phyloP scores from a whole-genome alignment of 768 basidiomycete genomes.

The Gymnopilus dilepis region DNA sequence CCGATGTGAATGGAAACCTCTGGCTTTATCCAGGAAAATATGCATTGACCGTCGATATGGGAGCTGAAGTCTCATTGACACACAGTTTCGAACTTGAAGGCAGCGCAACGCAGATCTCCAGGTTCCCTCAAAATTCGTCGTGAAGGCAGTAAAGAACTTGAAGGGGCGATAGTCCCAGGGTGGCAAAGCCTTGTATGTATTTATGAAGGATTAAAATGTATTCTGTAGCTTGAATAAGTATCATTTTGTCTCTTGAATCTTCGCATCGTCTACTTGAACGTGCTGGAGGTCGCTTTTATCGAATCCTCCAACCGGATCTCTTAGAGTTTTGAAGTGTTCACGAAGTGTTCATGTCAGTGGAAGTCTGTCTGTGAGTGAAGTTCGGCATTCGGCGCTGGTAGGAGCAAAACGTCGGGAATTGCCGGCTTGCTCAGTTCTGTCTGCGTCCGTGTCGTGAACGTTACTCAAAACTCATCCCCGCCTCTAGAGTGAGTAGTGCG shows the following conservation, averaged over 20 bases:
- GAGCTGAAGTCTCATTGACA: conserved; percentile 35
- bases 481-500: conserved; percentile 30
- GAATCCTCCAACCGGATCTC: too few relatives aligned
- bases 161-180: not conserved
- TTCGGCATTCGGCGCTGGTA: conserved; percentile 40
- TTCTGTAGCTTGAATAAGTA: not conserved
- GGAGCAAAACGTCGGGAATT: conserved; percentile 44
- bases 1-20: conserved; percentile 49
- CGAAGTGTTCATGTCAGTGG: too few relatives aligned
- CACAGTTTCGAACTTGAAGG: conserved; percentile 51
- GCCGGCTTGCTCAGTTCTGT: conserved; percentile 36
- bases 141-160: conserved; percentile 8
- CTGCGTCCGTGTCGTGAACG: conserved; percentile 29
- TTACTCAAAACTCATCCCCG: conserved; percentile 29
- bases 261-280: too few relatives aligned
- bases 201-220: not conserved
- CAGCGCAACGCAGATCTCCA: conserved; percentile 41
- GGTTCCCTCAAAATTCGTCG: conserved; percentile 41
- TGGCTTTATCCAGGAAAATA: conserved; percentile 53
- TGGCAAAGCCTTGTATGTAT: not conserved
- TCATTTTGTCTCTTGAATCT: too few relatives aligned
- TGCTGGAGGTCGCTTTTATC: too few relatives aligned
- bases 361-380: too few relatives aligned
- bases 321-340: too few relatives aligned
- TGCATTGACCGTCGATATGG: conserved; percentile 47